Evolutionary conservation across 768 basidiomycete species (phyloP).

Genomic region (Mycena vitilis): DNA sequence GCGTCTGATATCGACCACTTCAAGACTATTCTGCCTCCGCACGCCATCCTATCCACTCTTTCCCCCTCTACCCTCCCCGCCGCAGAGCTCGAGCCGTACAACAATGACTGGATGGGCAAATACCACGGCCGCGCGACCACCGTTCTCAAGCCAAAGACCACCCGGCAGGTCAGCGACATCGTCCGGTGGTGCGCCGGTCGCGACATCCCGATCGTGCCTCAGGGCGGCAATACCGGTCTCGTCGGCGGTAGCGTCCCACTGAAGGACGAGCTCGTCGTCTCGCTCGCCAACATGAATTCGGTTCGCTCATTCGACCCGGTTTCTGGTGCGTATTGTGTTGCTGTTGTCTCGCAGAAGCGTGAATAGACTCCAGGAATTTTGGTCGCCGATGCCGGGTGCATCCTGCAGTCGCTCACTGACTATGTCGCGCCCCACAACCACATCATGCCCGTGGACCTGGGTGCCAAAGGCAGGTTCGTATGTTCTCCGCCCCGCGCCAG

Average conservation of each 20-base stretch:
- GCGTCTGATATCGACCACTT: slow-evolving; percentile 75
- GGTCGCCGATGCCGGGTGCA: slow-evolving; percentile 94
- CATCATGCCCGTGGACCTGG: slow-evolving; percentile 96
- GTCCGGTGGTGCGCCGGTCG: slow-evolving; percentile 87
- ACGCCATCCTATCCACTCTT: slow-evolving; percentile 77
- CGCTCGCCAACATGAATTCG: slow-evolving; percentile 82
- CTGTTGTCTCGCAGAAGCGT: not conserved
- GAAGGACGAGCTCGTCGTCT: slow-evolving; percentile 88
- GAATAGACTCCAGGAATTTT: slow-evolving; percentile 72
- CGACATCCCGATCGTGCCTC: slow-evolving; percentile 92
- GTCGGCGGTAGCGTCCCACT: slow-evolving; percentile 95
- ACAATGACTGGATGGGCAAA: slow-evolving; percentile 97
- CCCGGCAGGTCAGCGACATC: slow-evolving; percentile 88
- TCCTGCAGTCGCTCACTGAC: slow-evolving; percentile 89
- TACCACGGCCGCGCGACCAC: slow-evolving; percentile 87
- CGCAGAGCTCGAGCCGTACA: slow-evolving; percentile 82
- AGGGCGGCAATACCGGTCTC: slow-evolving; percentile 98
- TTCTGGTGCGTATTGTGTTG: slow-evolving; percentile 64
- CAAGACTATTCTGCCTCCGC: slow-evolving; percentile 68
- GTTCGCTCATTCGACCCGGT: slow-evolving; percentile 87
- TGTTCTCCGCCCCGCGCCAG: slow-evolving; percentile 12
- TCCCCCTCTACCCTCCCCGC: slow-evolving; percentile 57
- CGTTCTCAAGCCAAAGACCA: slow-evolving; percentile 89
- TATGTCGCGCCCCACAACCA: slow-evolving; percentile 88
- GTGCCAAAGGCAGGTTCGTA: slow-evolving; percentile 91